These are phyloP conservation scores for Aspergillus texensis DNA, from an alignment of 2,329 filamentous ascomycete species.

Conservation along the genomic window DNA sequence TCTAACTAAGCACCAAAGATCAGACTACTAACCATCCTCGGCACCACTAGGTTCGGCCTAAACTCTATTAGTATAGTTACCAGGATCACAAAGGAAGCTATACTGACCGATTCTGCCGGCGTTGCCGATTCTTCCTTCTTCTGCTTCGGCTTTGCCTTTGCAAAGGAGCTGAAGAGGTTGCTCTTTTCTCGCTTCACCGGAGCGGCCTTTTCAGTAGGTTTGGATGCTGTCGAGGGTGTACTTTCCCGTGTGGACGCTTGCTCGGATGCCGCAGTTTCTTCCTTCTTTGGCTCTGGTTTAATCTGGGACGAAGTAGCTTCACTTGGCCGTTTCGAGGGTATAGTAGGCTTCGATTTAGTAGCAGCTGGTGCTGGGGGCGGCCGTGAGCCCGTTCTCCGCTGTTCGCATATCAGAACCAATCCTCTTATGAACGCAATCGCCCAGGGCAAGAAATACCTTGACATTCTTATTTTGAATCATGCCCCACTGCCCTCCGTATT, in stretches of 20 bases:
- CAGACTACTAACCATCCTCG: slow-evolving; percentile 52
- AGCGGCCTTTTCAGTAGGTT: slow-evolving; percentile 40
- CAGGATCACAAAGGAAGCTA: slow-evolving; percentile 20
- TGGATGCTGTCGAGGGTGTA: slow-evolving; percentile 38
- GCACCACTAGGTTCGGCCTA: slow-evolving; percentile 41
- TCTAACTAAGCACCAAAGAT: neutral
- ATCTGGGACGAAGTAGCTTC: slow-evolving; percentile 23
- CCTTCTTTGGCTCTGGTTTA: slow-evolving; percentile 28
- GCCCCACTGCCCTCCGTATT: slow-evolving; percentile 66
- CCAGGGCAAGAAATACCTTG: slow-evolving; percentile 43
- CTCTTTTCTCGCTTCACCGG: slow-evolving; percentile 61
- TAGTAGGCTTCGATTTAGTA: slow-evolving; percentile 35
- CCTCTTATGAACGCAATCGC: neutral
- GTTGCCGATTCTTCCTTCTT: slow-evolving; percentile 48
- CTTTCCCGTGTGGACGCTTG: slow-evolving; percentile 24
- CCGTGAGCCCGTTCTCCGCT: slow-evolving; percentile 53
- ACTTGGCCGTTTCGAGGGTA: slow-evolving; percentile 44
- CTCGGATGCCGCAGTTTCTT: slow-evolving; percentile 22
- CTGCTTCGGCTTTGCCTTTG: slow-evolving; percentile 66
- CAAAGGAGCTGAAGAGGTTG: slow-evolving; percentile 78
- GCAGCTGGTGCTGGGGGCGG: slow-evolving; percentile 34
- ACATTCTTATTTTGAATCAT: slow-evolving; percentile 74
- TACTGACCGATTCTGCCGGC: slow-evolving; percentile 42
- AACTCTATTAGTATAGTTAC: slow-evolving; percentile 18
- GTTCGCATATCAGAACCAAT: slow-evolving; percentile 1